Conservation (phyloP, 169 alveolate species). For the Plasmodium vivax region DNA sequence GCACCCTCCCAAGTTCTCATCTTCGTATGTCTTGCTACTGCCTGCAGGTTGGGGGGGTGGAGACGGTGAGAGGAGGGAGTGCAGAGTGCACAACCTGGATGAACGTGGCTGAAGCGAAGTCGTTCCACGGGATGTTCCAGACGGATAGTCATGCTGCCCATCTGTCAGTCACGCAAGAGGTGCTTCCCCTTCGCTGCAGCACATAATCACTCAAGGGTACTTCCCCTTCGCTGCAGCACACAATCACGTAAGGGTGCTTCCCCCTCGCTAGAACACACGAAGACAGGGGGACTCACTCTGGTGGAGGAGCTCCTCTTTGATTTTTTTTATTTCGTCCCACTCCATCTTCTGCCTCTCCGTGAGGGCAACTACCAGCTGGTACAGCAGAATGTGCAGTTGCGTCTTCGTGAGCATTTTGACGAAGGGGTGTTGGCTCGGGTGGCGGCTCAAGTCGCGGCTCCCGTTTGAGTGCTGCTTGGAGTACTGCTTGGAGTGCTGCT, state of each 20-base stretch:
- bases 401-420: constrained; percentile 44
- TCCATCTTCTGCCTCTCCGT: constrained; percentile 62
- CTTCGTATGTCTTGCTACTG: not conserved
- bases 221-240: not conserved
- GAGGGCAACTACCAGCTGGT: constrained; percentile 45
- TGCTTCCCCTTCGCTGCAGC: not conserved
- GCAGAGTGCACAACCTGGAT: not conserved
- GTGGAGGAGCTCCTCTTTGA: constrained; percentile 21
- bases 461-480: not conserved
- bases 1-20: not conserved
- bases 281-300: not conserved
- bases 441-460: not conserved
- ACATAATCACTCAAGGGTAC: too few relatives aligned
- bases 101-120: not conserved
- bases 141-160: not conserved
- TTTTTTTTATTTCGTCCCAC: constrained; percentile 28
- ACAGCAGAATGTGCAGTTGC: constrained; percentile 54
- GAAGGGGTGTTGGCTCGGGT: not conserved
- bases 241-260: not conserved
- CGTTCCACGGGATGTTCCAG: not conserved
- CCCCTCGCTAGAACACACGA: not conserved
- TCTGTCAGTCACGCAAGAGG: not conserved
- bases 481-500: not conserved
- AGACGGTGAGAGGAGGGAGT: not conserved
- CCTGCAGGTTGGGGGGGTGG: not conserved